phyloP scores from a whole-genome alignment of 2,329 filamentous ascomycete genomes.

The Colletotrichum lentis region DNA sequence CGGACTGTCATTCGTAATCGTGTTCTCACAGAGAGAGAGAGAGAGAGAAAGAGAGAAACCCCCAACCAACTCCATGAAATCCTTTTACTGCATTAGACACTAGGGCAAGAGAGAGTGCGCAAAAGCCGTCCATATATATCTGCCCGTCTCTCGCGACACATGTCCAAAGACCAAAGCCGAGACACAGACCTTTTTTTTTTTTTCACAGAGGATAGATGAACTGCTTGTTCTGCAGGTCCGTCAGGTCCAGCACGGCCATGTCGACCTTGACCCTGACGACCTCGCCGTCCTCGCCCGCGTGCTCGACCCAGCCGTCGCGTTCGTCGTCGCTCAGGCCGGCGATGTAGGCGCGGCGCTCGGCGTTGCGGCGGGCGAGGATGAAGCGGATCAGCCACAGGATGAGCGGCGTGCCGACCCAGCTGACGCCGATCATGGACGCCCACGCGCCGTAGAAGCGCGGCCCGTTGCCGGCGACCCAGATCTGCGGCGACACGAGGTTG shows the following conservation, averaged over 20 bases:
- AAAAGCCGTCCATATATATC: too few relatives aligned
- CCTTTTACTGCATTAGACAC: too few relatives aligned
- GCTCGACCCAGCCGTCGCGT: conserved; percentile 41
- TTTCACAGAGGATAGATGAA: conserved; percentile 48
- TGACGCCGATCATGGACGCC: conserved; percentile 45
- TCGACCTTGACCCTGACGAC: conserved; percentile 46
- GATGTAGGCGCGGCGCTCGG: conserved; percentile 44
- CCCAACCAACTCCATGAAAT: too few relatives aligned
- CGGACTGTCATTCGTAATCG: too few relatives aligned
- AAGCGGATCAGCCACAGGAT: conserved; percentile 47
- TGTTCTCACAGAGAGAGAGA: too few relatives aligned
- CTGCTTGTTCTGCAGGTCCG: conserved; percentile 51
- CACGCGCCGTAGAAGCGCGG: conserved; percentile 48
- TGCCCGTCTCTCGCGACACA: too few relatives aligned
- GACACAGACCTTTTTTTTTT: not conserved
- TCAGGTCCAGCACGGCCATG: conserved; percentile 49
- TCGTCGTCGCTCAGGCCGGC: conserved; percentile 40
- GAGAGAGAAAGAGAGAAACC: too few relatives aligned
- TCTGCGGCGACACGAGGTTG: conserved; percentile 50
- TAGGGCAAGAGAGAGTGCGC: too few relatives aligned
- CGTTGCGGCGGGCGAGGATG: conserved; percentile 47
- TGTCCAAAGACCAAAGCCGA: too few relatives aligned
- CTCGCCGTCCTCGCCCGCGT: conserved; percentile 46
- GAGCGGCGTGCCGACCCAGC: conserved; percentile 48
- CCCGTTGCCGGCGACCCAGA: conserved; percentile 44